A percentile compares a stretch with the other conserved stretches of the same genome.
phyloP scores from a whole-genome alignment of 2,329 filamentous ascomycete species.

The Colletotrichum filicis region DNA sequence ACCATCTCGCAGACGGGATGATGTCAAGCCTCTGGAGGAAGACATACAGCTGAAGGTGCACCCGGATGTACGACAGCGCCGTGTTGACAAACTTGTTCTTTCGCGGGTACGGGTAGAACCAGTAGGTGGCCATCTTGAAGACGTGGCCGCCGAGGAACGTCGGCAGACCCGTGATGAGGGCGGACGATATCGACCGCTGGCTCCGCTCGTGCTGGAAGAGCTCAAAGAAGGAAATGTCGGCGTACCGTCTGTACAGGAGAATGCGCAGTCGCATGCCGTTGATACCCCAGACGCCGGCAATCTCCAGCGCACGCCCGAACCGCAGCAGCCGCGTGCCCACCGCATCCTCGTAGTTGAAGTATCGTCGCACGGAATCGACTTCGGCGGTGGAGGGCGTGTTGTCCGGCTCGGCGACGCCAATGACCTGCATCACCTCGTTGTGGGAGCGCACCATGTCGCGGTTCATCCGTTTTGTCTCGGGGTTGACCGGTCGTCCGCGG shows the following conservation, averaged over 20 bases:
- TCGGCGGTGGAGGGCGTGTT: conserved; percentile 52
- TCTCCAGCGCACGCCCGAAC: conserved; percentile 49
- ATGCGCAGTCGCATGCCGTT: conserved; percentile 65
- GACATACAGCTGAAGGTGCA: conserved; percentile 64
- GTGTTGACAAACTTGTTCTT: conserved; percentile 36
- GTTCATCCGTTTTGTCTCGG: conserved; percentile 64
- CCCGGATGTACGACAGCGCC: conserved; percentile 51
- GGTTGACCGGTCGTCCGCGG: conserved; percentile 66
- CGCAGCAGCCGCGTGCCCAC: conserved; percentile 54
- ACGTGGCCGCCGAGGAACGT: conserved; percentile 48
- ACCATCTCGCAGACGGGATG: conserved; percentile 50
- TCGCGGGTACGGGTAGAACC: conserved; percentile 33
- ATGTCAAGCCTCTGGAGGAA: conserved; percentile 64
- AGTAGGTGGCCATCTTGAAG: conserved; percentile 43
- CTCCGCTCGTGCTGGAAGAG: conserved; percentile 49
- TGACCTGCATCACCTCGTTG: conserved; percentile 72
- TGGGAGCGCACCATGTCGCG: conserved; percentile 68
- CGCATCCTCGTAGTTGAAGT: conserved; percentile 59
- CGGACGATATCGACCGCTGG: conserved; percentile 45
- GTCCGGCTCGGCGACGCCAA: conserved; percentile 70
- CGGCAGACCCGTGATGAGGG: conserved; percentile 53
- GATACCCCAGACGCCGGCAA: conserved; percentile 62
- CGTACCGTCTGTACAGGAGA: conserved; percentile 63
- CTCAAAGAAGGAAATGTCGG: conserved; percentile 59
- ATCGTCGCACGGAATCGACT: conserved; percentile 53